phyloP scores from a whole-genome alignment of 1,284 basidiomycete genomes.

The Ganoderma lingzhi region DNA sequence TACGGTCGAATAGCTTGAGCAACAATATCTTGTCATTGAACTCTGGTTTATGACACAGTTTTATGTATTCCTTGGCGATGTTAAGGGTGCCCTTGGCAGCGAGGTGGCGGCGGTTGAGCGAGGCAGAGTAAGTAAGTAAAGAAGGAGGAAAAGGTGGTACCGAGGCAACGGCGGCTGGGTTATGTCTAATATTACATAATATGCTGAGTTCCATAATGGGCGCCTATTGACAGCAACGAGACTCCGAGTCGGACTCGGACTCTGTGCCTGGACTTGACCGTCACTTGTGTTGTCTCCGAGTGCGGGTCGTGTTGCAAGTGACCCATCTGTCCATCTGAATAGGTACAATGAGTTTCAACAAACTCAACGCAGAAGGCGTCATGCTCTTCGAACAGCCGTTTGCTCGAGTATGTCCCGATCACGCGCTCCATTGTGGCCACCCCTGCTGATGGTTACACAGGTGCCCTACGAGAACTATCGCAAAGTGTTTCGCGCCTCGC shows the following conservation, averaged over 20 bases:
- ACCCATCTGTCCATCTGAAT: neutral
- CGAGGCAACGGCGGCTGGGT: neutral
- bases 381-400: conserved; percentile 91
- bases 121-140: neutral
- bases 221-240: neutral
- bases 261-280: neutral
- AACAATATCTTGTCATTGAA: neutral
- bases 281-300: neutral
- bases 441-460: conserved; percentile 47
- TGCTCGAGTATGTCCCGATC: conserved; percentile 57
- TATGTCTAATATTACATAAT: neutral
- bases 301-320: neutral
- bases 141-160: neutral
- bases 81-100: neutral
- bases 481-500: conserved; percentile 82
- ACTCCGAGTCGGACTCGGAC: neutral
- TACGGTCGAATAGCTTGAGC: neutral
- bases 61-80: neutral
- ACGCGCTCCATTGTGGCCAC: conserved; percentile 11
- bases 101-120: neutral
- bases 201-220: neutral
- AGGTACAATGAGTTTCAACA: conserved; percentile 51
- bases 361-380: conserved; percentile 78
- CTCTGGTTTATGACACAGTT: neutral
- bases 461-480: conserved; percentile 89